Percentiles rank a stretch among this genome's conserved stretches.
Evolutionary conservation across 495 filamentous ascomycete genomes (phyloP).

Genomic region (Tuber melanosporum): DNA sequence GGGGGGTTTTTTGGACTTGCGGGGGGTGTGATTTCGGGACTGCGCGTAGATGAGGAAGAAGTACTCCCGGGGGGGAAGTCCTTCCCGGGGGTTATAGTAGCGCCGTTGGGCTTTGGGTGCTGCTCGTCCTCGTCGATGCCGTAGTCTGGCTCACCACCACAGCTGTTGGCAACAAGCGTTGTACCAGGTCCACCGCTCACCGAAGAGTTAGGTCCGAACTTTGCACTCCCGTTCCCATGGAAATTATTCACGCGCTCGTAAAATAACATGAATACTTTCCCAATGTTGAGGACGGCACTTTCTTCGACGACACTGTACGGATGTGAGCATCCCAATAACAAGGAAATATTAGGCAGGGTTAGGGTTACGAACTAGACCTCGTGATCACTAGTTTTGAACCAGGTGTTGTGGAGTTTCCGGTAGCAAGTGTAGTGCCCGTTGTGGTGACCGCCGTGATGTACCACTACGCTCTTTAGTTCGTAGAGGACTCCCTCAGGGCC

Average conservation of each 20-base stretch:
- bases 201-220: background rate
- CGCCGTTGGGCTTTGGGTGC: background rate
- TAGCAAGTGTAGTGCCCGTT: slow-evolving; percentile 96
- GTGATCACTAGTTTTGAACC: slow-evolving; percentile 47
- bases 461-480: slow-evolving; percentile 74
- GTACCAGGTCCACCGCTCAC: background rate
- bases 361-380: slow-evolving; percentile 60
- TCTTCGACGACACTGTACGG: slow-evolving; percentile 46
- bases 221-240: background rate
- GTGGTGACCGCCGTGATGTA: slow-evolving; percentile 83
- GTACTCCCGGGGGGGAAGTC: background rate
- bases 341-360: background rate
- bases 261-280: slow-evolving; percentile 95
- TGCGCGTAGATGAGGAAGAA: background rate
- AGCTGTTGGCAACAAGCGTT: background rate
- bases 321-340: background rate
- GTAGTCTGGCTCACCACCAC: background rate
- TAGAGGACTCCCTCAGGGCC: slow-evolving; percentile 55
- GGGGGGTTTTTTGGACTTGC: background rate
- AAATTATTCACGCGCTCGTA: slow-evolving; percentile 56
- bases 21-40: background rate
- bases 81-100: background rate
- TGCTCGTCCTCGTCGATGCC: background rate
- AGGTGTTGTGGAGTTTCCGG: slow-evolving; percentile 53
- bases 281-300: slow-evolving; percentile 63